phyloP scores from a whole-genome alignment of 1,284 basidiomycete species.

The Phlebopus sp. region DNA sequence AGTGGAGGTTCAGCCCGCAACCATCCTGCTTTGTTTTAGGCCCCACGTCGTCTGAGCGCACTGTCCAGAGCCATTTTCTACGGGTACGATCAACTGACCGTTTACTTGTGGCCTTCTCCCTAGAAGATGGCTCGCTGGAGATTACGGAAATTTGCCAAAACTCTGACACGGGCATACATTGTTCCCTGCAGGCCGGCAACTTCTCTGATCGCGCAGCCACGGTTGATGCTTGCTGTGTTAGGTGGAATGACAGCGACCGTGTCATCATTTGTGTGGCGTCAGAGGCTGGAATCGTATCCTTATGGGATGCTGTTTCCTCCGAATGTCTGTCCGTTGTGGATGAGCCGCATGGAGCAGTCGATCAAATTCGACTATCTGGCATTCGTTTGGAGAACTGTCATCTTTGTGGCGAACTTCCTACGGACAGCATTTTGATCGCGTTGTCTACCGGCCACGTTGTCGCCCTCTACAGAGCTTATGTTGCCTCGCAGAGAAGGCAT shows the following conservation, averaged over 20 bases:
- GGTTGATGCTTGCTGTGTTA: constrained; percentile 50
- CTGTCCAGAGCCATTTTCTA: constrained; percentile 49
- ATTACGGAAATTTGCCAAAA: constrained; percentile 49
- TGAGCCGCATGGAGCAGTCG: constrained; percentile 53
- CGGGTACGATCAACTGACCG: constrained; percentile 43
- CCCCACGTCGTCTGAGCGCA: constrained; percentile 42
- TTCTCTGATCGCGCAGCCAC: constrained; percentile 49
- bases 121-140: constrained; percentile 65
- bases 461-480: constrained; percentile 56
- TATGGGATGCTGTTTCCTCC: constrained; percentile 65
- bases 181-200: constrained; percentile 55
- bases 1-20: constrained; percentile 47
- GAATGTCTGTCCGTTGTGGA: constrained; percentile 61
- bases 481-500: constrained; percentile 56
- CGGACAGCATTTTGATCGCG: constrained; percentile 59
- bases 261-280: constrained; percentile 62
- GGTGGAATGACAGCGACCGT: constrained; percentile 47
- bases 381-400: constrained; percentile 53
- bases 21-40: constrained; percentile 41
- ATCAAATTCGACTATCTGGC: constrained; percentile 50
- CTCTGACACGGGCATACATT: constrained; percentile 37
- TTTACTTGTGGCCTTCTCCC: constrained; percentile 54
- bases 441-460: constrained; percentile 62
- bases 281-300: constrained; percentile 61
- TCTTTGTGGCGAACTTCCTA: constrained; percentile 63